These are phyloP conservation scores for Inga laurina DNA, from an alignment of 306 rosid genomes.

Conservation along the genomic window DNA sequence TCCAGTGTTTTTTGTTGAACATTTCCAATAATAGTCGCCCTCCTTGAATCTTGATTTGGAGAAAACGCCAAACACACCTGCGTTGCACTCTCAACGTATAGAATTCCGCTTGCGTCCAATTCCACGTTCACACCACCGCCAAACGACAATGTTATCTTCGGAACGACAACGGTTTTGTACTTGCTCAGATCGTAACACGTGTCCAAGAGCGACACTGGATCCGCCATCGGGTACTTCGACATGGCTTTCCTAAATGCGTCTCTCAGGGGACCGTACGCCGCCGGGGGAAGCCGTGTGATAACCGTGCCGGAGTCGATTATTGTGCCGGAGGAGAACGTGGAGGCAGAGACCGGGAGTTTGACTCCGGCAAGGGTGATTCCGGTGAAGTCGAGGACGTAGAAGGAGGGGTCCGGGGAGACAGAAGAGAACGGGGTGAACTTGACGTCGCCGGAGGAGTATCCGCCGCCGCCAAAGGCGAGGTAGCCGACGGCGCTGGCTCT, in stretches of 20 bases:
- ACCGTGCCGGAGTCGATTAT: slow-evolving; percentile 85
- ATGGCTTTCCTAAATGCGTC: slow-evolving; percentile 40
- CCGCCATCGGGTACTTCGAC: slow-evolving; percentile 43
- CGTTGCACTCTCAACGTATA: slow-evolving; percentile 23
- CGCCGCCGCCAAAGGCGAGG: slow-evolving; percentile 41
- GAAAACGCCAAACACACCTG: slow-evolving; percentile 79
- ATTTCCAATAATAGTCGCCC: slow-evolving; percentile 60
- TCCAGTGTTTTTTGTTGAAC: slow-evolving; percentile 65
- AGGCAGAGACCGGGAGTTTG: slow-evolving; percentile 37
- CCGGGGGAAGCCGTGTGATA: slow-evolving; percentile 60
- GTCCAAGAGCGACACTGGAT: slow-evolving; percentile 45
- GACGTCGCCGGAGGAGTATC: background rate
- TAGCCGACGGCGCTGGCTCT: slow-evolving; percentile 43
- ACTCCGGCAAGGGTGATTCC: slow-evolving; percentile 48
- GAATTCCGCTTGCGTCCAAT: slow-evolving; percentile 29
- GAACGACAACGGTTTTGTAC: background rate
- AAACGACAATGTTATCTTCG: slow-evolving; percentile 49
- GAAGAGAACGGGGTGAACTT: slow-evolving; percentile 57
- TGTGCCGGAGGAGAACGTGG: slow-evolving; percentile 51
- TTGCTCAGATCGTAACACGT: slow-evolving; percentile 68
- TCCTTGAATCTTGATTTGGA: slow-evolving; percentile 39
- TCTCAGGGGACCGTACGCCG: slow-evolving; percentile 49
- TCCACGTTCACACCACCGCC: slow-evolving; percentile 39
- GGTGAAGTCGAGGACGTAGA: slow-evolving; percentile 50
- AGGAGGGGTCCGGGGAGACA: slow-evolving; percentile 20